phyloP scores from a whole-genome alignment of 139 green algal species.

The Chlamydomonas incerta region DNA sequence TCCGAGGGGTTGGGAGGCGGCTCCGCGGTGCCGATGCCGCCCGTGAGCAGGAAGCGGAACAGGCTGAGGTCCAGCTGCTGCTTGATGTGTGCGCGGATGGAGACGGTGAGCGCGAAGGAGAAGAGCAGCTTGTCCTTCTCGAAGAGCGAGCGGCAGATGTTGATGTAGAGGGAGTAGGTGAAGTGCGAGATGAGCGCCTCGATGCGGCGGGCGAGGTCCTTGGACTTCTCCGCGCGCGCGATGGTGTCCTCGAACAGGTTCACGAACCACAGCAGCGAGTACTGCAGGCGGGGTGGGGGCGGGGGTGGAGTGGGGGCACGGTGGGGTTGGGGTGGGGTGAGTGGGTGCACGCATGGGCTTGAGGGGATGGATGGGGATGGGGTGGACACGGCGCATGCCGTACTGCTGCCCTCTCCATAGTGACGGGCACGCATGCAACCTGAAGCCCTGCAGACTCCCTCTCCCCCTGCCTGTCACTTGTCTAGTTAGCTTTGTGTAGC shows the following conservation, averaged over 20 bases:
- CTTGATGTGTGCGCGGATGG: constrained; percentile 66
- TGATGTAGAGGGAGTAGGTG: constrained; percentile 76
- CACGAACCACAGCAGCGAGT: constrained; percentile 69
- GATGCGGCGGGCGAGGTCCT: constrained; percentile 61
- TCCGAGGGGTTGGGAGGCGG: constrained; percentile 55
- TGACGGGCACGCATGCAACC: no score
- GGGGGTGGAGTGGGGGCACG: neutral
- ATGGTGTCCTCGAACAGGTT: constrained; percentile 65
- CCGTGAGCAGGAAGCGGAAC: constrained; percentile 80
- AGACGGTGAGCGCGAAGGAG: constrained; percentile 68
- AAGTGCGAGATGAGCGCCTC: constrained; percentile 64
- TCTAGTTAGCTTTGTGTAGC: no score
- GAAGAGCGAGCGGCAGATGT: constrained; percentile 82
- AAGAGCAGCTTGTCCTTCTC: constrained; percentile 92
- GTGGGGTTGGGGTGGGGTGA: no score
- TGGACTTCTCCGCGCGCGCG: constrained; percentile 49
- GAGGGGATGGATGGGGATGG: neutral
- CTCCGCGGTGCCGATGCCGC: constrained; percentile 64
- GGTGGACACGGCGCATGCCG: neutral
- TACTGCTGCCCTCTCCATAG: no score
- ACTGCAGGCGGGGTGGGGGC: constrained; percentile 38
- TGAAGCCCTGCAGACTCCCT: no score
- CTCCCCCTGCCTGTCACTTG: no score
- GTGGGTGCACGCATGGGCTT: no score
- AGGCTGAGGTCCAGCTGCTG: constrained; percentile 63